Conservation (phyloP, 371 early-diverging fungal genomes). For the Chytridium lagenaria region DNA sequence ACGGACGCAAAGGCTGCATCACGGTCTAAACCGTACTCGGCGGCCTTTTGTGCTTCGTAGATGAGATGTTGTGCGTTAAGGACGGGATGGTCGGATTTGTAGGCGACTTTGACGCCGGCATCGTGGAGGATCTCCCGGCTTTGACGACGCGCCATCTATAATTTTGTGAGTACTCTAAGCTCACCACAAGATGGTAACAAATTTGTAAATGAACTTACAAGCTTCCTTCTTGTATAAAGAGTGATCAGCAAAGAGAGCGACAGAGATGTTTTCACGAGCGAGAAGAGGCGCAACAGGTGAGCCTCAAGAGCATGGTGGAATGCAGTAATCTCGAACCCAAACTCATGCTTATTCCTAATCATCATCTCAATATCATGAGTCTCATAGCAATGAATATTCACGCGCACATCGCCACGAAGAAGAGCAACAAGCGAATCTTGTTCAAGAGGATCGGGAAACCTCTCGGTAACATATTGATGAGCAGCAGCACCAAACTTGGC, state of each 20-base stretch:
- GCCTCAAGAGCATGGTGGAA: slow-evolving; percentile 87
- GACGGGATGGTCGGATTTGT: slow-evolving; percentile 85
- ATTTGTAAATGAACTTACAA: too few species aligned
- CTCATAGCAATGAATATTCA: slow-evolving; percentile 75
- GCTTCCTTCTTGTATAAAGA: slow-evolving; percentile 81
- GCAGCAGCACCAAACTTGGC: slow-evolving; percentile 28
- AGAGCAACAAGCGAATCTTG: slow-evolving; percentile 70
- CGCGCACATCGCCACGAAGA: slow-evolving; percentile 71
- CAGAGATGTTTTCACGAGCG: slow-evolving; percentile 67
- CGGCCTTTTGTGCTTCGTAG: slow-evolving; percentile 80
- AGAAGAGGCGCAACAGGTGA: slow-evolving; percentile 71
- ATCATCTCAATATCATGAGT: slow-evolving; percentile 60
- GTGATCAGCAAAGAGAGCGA: slow-evolving; percentile 69
- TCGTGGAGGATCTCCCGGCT: slow-evolving; percentile 69
- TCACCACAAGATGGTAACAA: too few species aligned
- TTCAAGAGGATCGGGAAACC: slow-evolving; percentile 70
- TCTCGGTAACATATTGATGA: slow-evolving; percentile 31
- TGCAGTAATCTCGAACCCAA: slow-evolving; percentile 74
- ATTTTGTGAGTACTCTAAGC: too few species aligned
- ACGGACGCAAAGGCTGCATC: slow-evolving; percentile 68
- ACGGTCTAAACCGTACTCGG: slow-evolving; percentile 76
- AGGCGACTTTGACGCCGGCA: slow-evolving; percentile 78
- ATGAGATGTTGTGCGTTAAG: slow-evolving; percentile 71
- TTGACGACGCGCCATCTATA: too few species aligned
- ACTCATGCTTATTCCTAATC: slow-evolving; percentile 76